Base-by-base conservation (phyloP, 2,329 filamentous ascomycete species). In the Epichloe typhina region DNA sequence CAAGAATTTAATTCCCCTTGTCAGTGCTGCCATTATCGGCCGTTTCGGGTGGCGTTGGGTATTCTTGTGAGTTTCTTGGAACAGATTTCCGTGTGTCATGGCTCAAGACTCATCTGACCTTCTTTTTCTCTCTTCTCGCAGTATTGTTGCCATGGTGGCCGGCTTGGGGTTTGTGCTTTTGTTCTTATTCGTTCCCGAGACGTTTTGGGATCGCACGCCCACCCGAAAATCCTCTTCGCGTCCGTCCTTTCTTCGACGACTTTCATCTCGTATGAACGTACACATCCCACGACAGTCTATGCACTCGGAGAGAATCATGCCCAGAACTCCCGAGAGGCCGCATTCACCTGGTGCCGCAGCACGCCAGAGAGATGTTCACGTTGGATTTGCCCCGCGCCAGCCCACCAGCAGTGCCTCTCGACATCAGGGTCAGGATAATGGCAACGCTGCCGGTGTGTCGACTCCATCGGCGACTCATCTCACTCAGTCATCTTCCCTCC, bases 111-210 rank as follows among this genome's bases (percentile, higher is more conserved):
- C 15, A 12, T 23, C 31, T 35, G 40, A 12, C 50, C 46, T n/a
- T 50, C 57, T n/a, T 67, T 55, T 33, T 33, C 21, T 39, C 5
- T 36, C 17, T 9, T 9, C 11, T 11, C n/a, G 8, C 48, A 86
- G 84, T 84, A 82, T 95, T 50, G 82, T 95, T 44, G 80, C 89
- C 0, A 86, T 95, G 3, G 71, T 95, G 9, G 85, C 89, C 36
- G 87, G 74, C 0, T 77, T 87, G 46, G 83, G 82, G 53, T 76
- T 82, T 38, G 64, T 79, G 19, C 69, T 95, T 3, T 73, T 97
- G 1, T 95, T 95, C 64, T 74, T 96, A 53, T 95, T 95, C 59
- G 87, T 95, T 0, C 91, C 91, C 0, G 91, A 97, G 68, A 95
- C 89, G 0, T 96, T 95, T 57, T 97, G 91, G 91, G 89, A 96